Percentiles rank a stretch among this genome's conserved stretches.
Conservation (phyloP, 257 asterid genomes). For the Cinchona pubescens region DNA sequence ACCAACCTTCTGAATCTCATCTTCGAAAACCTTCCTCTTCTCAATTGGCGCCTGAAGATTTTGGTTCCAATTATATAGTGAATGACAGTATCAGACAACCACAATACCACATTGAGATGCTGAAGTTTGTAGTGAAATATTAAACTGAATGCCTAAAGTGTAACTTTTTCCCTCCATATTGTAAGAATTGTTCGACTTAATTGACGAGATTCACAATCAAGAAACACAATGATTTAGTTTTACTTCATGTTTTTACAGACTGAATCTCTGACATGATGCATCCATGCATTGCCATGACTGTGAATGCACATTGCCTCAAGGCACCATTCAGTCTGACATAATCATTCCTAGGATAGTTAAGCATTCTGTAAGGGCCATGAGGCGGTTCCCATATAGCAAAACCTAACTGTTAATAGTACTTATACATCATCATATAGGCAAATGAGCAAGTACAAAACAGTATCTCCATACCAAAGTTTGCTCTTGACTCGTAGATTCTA, state of each 20-base stretch:
- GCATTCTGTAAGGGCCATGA: conserved; percentile 44
- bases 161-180: no score
- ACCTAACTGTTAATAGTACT: conserved; percentile 29
- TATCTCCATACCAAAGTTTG: conserved; percentile 33
- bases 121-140: no score
- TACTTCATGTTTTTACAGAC: conserved; percentile 24
- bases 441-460: background rate
- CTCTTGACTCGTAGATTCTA: conserved; percentile 42
- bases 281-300: conserved; percentile 58
- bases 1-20: conserved; percentile 35
- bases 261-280: conserved; percentile 47
- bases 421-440: background rate
- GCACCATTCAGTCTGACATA: conserved; percentile 45
- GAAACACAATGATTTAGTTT: background rate
- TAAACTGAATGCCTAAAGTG: no score
- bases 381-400: conserved; percentile 61
- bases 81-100: background rate
- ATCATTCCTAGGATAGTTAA: conserved; percentile 40
- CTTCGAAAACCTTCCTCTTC: conserved; percentile 30
- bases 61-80: background rate
- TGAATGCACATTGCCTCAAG: conserved; percentile 51
- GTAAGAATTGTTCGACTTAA: background rate
- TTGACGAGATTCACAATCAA: background rate
- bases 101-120: no score
- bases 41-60: conserved; percentile 43